A percentile compares a stretch with the other conserved stretches of the same genome.
Conservation (phyloP, 768 basidiomycete genomes). For the Xerocomus brunneocitrinus region DNA sequence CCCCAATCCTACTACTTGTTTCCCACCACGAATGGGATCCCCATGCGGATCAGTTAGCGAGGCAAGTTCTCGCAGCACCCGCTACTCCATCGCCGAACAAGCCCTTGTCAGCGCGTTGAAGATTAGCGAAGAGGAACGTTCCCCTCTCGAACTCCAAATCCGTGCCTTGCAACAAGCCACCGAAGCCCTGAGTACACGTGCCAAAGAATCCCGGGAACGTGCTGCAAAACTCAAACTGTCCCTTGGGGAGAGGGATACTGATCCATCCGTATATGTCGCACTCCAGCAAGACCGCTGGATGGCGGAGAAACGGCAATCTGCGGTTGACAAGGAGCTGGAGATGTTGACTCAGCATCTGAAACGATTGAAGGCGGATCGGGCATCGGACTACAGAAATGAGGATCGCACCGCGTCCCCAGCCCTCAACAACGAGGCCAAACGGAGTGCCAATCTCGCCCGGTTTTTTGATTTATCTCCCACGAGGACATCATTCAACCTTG, state of each 20-base stretch:
- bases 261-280: slow-evolving; percentile 34
- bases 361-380: slow-evolving; percentile 27
- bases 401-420: slow-evolving; percentile 13
- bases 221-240: slow-evolving; percentile 37
- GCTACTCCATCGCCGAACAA: slow-evolving; percentile 44
- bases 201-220: slow-evolving; percentile 41
- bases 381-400: slow-evolving; percentile 14
- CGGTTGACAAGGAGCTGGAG: slow-evolving; percentile 35
- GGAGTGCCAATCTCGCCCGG: slow-evolving; percentile 34
- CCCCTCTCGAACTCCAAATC: slow-evolving; percentile 45
- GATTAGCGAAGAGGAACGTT: slow-evolving; percentile 32
- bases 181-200: slow-evolving; percentile 39
- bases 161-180: slow-evolving; percentile 42
- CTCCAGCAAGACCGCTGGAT: slow-evolving; percentile 48
- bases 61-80: slow-evolving; percentile 30
- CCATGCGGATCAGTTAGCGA: slow-evolving; percentile 27
- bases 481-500: slow-evolving; percentile 29
- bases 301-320: slow-evolving; percentile 42
- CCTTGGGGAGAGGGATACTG: slow-evolving; percentile 36
- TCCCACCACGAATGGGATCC: slow-evolving; percentile 11
- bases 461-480: slow-evolving; percentile 37
- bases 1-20: slow-evolving; percentile 11
- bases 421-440: slow-evolving; percentile 24
- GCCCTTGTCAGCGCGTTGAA: slow-evolving; percentile 36
- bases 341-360: slow-evolving; percentile 34